Percentiles rank a stretch among this genome's conserved stretches.
phyloP scores from a whole-genome alignment of 192 early-diverging fungal species.

The Coemansia sp. region DNA sequence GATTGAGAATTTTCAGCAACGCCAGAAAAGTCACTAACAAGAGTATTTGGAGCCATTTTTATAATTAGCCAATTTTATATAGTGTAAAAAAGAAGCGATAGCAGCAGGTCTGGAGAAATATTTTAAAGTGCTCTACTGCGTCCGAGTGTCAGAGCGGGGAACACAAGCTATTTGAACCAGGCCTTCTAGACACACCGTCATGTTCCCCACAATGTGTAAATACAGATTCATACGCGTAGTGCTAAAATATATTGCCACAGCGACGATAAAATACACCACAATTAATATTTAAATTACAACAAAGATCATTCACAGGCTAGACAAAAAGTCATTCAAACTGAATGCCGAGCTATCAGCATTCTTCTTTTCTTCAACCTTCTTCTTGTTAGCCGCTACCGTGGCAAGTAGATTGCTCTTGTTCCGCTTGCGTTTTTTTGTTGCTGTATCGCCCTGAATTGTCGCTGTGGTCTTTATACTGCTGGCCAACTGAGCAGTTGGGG shows the following conservation, averaged over 20 bases:
- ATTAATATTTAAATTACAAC: background rate
- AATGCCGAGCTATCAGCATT: conserved; percentile 14
- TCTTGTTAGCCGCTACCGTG: conserved; percentile 42
- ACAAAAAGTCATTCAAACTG: conserved; percentile 37
- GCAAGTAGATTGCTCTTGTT: conserved; percentile 48
- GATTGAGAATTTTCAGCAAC: background rate
- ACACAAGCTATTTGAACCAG: background rate
- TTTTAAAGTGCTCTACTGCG: background rate
- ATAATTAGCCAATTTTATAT: background rate
- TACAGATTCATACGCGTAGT: background rate
- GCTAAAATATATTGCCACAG: background rate
- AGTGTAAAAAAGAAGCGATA: background rate
- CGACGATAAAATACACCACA: background rate
- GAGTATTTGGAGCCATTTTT: background rate
- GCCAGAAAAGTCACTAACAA: background rate
- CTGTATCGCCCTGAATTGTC: background rate
- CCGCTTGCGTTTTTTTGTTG: conserved; percentile 40
- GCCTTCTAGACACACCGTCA: background rate
- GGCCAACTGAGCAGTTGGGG: background rate
- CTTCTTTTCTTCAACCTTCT: conserved; percentile 32
- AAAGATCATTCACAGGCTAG: conserved; percentile 14
- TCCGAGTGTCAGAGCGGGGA: background rate
- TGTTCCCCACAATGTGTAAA: background rate
- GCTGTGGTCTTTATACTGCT: background rate
- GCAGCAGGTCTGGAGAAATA: background rate